A percentile compares a stretch with the other conserved stretches of the same genome.
These are phyloP conservation scores for Umbelopsis sp. DNA, from an alignment of 192 early-diverging fungal genomes.

Conservation along the genomic window DNA sequence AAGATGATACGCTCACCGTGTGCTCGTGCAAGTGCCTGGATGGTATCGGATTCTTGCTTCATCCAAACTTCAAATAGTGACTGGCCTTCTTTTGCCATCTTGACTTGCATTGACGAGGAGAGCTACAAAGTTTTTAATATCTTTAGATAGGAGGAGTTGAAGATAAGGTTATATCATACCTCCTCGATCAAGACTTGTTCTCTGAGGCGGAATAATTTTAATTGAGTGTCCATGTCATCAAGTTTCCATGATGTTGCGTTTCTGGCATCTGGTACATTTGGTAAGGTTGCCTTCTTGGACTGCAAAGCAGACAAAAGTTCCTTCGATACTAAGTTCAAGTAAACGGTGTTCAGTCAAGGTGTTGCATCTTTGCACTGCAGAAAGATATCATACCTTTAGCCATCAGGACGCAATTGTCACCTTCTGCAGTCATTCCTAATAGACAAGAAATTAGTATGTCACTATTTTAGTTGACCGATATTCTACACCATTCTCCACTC, in stretches of 20 bases:
- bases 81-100: constrained; percentile 46
- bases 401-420: constrained; percentile 76
- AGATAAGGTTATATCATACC: constrained; percentile 23
- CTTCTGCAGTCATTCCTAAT: constrained; percentile 75
- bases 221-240: constrained; percentile 39
- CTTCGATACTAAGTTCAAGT: constrained; percentile 58
- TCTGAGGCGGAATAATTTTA: constrained; percentile 50
- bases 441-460: too few species aligned
- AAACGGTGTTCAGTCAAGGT: background rate
- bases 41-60: constrained; percentile 68
- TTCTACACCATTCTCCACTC: too few species aligned
- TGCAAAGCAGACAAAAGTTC: constrained; percentile 64
- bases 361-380: too few species aligned
- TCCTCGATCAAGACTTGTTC: constrained; percentile 48
- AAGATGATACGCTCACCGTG: constrained; percentile 66
- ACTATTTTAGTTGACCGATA: too few species aligned
- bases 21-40: constrained; percentile 66
- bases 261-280: constrained; percentile 41
- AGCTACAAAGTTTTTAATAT: constrained; percentile 31
- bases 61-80: constrained; percentile 77
- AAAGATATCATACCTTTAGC: constrained; percentile 47
- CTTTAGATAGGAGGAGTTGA: background rate
- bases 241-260: constrained; percentile 51
- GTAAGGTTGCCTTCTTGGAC: constrained; percentile 43
- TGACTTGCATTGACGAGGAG: constrained; percentile 48